These are phyloP conservation scores for Apophysomyces elegans DNA, from an alignment of 371 early-diverging fungal species.

Conservation along the genomic window DNA sequence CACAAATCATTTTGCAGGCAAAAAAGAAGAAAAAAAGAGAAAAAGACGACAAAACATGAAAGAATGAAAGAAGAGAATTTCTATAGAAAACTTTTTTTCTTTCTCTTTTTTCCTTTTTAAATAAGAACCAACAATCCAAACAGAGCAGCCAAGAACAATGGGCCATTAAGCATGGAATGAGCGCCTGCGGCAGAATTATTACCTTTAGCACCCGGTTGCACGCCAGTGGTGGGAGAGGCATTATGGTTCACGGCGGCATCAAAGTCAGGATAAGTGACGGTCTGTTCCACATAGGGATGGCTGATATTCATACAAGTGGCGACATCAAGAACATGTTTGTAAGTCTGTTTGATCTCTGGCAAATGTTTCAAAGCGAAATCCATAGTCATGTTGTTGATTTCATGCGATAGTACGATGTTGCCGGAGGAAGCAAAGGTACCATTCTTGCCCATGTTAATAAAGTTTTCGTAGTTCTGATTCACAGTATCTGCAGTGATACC, in stretches of 20 bases:
- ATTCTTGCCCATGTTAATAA: conserved; percentile 46
- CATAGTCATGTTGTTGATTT: conserved; percentile 52
- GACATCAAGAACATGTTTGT: conserved; percentile 46
- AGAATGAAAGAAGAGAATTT: neutral
- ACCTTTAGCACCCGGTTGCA: neutral
- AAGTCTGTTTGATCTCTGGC: conserved; percentile 40
- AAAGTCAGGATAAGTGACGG: conserved; percentile 38
- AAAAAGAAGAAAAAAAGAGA: neutral
- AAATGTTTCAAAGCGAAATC: conserved; percentile 41
- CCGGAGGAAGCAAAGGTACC: conserved; percentile 36
- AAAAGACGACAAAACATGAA: neutral
- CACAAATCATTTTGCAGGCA: neutral
- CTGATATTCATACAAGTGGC: conserved; percentile 54
- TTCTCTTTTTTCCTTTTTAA: conserved; percentile 17
- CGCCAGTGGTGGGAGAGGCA: conserved; percentile 14
- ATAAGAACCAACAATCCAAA: conserved; percentile 35
- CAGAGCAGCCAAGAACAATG: conserved; percentile 38
- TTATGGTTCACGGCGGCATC: conserved; percentile 20
- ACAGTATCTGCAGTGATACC: conserved; percentile 26
- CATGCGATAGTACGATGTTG: conserved; percentile 51
- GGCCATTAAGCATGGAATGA: conserved; percentile 25
- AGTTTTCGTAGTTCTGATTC: conserved; percentile 26
- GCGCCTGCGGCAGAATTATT: conserved; percentile 7
- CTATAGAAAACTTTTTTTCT: neutral
- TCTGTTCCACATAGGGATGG: conserved; percentile 43